Base-by-base conservation (phyloP, 148 eudicot species). In the Arbutus unedo region DNA sequence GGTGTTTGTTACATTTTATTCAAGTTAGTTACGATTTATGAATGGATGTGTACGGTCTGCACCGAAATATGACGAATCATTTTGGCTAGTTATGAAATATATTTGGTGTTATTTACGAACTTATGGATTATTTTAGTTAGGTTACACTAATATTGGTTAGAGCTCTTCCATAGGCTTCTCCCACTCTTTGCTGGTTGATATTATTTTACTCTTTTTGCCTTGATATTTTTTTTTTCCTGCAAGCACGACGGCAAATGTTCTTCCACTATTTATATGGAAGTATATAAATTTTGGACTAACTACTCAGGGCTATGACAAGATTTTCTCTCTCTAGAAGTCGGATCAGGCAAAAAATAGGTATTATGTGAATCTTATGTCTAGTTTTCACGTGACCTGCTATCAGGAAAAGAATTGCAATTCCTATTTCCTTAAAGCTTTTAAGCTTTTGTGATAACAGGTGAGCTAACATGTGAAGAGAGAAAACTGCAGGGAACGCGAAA, bases 401-500 rank as follows among this genome's bases (percentile, higher is more conserved):
- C 41, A 64, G 23, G 38, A 23, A 3, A 64, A 64, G 41, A 8
- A 64, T 64, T 64, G 38, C 10, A 23, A 4, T 23, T 8, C 13
- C 70, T 64, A 9, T 14, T 64, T 64, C 70, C 38, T 23, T 38
- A 3, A 64, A 64, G 70, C 25, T 64, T 64, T 64, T 11, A 23
- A 64, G 38, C 41, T 9, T 8, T 64, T 8, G 41, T 64, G 70
- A 8, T 38, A 64, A 64, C 23, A 21, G 67, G 67, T 21, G 31
- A n/a, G 9, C 70, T 64, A 64, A 62, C 66, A 60, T 60, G 25
- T n/a, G 66, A 56, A 56, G 31, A 62, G 68, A 62, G 68, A 62
- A 62, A 62, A 23, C 2, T 23, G 41, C 68, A 21, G 14, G 68
- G 68, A 62, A 23, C 68, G 23, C 21, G 11, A 62, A 31, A 62